phyloP scores from a whole-genome alignment of 2,329 filamentous ascomycete genomes.

The Arthrobotrys pseudoclavata region DNA sequence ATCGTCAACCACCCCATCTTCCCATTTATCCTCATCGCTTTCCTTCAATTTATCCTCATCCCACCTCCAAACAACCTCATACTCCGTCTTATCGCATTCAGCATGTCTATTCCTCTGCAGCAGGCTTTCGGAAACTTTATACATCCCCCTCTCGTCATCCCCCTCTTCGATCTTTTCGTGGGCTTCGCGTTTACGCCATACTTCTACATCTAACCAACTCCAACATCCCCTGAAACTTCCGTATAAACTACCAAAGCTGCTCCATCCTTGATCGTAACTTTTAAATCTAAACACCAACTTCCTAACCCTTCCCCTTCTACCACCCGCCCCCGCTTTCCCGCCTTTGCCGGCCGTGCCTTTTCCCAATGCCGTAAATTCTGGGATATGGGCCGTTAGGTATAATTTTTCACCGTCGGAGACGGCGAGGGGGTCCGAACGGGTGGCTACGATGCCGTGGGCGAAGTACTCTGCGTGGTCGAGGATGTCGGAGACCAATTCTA shows the following conservation, averaged over 20 bases:
- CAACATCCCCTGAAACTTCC: slow-evolving; percentile 24
- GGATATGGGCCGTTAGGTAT: slow-evolving; percentile 38
- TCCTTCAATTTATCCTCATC: slow-evolving; percentile 34
- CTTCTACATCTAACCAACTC: slow-evolving; percentile 55
- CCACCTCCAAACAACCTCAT: slow-evolving; percentile 50
- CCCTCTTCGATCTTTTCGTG: neutral
- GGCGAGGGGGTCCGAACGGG: neutral
- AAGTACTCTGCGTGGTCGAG: slow-evolving; percentile 52
- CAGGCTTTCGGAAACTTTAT: slow-evolving; percentile 9
- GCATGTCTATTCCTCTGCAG: slow-evolving; percentile 51
- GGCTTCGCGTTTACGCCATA: slow-evolving; percentile 26
- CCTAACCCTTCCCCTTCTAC: slow-evolving; percentile 38
- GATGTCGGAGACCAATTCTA: slow-evolving; percentile 42
- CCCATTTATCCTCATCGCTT: slow-evolving; percentile 33
- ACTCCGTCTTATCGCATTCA: neutral
- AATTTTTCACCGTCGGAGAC: slow-evolving; percentile 25
- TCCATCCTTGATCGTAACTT: slow-evolving; percentile 55
- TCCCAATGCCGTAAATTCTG: slow-evolving; percentile 41
- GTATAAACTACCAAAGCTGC: slow-evolving; percentile 1
- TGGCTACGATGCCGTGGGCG: slow-evolving; percentile 1
- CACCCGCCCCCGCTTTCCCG: slow-evolving; percentile 22
- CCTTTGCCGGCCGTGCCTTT: slow-evolving; percentile 37
- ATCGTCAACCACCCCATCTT: slow-evolving; percentile 8
- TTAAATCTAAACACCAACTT: slow-evolving; percentile 37
- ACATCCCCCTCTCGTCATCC: slow-evolving; percentile 26